Percentiles rank a stretch among this genome's conserved stretches.
Evolutionary conservation across 1,284 basidiomycete genomes (phyloP).

Genomic region (Flammula alnicola): DNA sequence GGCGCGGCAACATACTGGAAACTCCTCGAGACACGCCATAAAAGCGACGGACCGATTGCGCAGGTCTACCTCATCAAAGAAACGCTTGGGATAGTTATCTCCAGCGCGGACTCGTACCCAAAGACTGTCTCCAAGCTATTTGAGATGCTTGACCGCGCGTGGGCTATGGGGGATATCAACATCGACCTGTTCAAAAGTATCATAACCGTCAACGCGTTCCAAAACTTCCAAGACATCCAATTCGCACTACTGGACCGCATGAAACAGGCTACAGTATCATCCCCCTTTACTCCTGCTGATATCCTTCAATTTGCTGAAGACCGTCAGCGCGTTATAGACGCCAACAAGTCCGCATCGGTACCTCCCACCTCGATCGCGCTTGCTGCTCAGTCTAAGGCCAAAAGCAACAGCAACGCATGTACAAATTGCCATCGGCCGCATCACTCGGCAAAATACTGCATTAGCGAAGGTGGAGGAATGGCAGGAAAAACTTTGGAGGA

Average conservation of each 20-base stretch:
- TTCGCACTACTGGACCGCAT: constrained; percentile 6
- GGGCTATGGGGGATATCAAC: constrained; percentile 10
- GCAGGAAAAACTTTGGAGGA: constrained; percentile 28
- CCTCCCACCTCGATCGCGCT: constrained; percentile 13
- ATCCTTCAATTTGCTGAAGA: constrained; percentile 8
- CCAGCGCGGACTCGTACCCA: background rate
- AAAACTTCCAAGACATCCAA: background rate
- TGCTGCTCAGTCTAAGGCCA: background rate
- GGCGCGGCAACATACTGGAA: no score
- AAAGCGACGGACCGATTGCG: constrained; percentile 20
- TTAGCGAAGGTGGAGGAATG: constrained; percentile 28
- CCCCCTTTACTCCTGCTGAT: background rate
- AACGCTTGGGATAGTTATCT: constrained; percentile 13
- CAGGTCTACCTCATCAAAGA: constrained; percentile 24
- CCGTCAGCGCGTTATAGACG: constrained; percentile 1
- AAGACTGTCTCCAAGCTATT: background rate
- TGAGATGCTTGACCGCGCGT: background rate
- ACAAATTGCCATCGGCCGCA: constrained; percentile 19
- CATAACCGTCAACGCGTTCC: background rate
- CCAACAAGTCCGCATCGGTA: background rate
- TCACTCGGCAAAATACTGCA: constrained; percentile 24
- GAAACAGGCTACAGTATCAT: background rate
- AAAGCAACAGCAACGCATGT: constrained; percentile 5
- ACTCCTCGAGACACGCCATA: constrained; percentile 15
- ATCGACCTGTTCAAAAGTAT: constrained; percentile 5